These are phyloP conservation scores for Eucalyptus fibrosa DNA, from an alignment of 345 rosid genomes.

Conservation along the genomic window DNA sequence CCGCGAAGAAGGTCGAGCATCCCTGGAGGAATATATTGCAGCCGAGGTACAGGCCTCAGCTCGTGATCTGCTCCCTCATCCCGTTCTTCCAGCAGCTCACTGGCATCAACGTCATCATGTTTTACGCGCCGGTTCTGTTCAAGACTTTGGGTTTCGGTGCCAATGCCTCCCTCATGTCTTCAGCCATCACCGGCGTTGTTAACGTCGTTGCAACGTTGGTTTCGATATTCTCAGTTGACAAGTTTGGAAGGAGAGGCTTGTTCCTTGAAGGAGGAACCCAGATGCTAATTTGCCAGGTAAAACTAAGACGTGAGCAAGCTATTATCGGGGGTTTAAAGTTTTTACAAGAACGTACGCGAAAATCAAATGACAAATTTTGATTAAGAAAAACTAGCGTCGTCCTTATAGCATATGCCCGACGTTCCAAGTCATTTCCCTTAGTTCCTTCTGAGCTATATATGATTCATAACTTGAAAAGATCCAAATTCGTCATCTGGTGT, in stretches of 20 bases:
- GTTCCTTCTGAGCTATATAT: neutral
- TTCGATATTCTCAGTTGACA: conserved; percentile 45
- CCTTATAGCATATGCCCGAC: neutral
- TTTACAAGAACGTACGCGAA: neutral
- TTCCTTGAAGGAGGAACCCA: conserved; percentile 67
- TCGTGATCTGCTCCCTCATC: conserved; percentile 28
- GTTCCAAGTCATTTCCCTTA: neutral
- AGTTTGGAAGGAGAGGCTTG: conserved; percentile 48
- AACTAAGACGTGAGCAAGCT: neutral
- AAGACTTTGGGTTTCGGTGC: conserved; percentile 63
- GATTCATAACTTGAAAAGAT: neutral
- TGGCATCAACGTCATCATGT: conserved; percentile 66
- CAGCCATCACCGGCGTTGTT: conserved; percentile 54
- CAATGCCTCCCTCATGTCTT: conserved; percentile 57
- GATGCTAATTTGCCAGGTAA: conserved; percentile 66
- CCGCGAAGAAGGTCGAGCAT: conserved; percentile 37
- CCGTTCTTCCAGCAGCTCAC: conserved; percentile 77
- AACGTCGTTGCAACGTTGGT: conserved; percentile 51
- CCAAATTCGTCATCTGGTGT: neutral
- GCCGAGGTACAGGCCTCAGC: conserved; percentile 52
- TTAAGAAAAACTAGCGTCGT: neutral
- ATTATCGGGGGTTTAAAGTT: neutral
- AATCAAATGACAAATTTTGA: neutral
- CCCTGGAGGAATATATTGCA: conserved; percentile 59
- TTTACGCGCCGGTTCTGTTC: conserved; percentile 69